Base-by-base conservation (phyloP, 108 stramenopile species). In the Fragilariopsis cylindrus region DNA sequence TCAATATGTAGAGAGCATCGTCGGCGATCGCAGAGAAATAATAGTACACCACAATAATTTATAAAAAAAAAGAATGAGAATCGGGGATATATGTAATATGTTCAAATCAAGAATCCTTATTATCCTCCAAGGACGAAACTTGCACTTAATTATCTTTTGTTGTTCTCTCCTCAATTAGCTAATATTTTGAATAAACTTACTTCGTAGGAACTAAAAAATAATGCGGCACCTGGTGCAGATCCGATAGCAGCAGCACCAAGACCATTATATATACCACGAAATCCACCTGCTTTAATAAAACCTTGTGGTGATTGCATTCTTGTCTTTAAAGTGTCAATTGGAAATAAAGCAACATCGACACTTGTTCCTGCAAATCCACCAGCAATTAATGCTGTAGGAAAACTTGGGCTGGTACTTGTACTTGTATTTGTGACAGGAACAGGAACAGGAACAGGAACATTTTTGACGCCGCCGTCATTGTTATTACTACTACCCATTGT, bases 121-220 rank as follows among this genome's bases (percentile, higher is more conserved):
- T 30, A 30, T 30, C 30, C 30, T 30, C 1, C 30, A 2, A 30
- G 30, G 30, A 30, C 30, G 30, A 30, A 30, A 30, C 30, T 30
- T 30, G 30, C 30, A 30, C 2, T 30, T 30, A 30, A 71, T 12
- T 67, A 47, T 44, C 7, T 69, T 5, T 48, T 15, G n/a, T 16
- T 6, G 13, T 13, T 5, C 12, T 15, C 15, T 12, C 1, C 40
- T 12, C 7, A 30, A 30, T 30, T 30, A 30, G 30, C 30, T 30
- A 30, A 30, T 30, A 30, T 30, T 30, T 30, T 6, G 19, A 7
- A 55, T 55, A 12, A 64, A 65, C 76, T 50, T 40, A 78, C 81
- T 82, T 99, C 99, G 76, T 99, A 99, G 47, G 95, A 93, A 43
- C 84, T 82, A 76, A 99, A 99, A 79, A 99, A 99, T 3, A 98